Evolutionary conservation across 495 filamentous ascomycete species (phyloP).

Genomic region (Podospora appendiculata): DNA sequence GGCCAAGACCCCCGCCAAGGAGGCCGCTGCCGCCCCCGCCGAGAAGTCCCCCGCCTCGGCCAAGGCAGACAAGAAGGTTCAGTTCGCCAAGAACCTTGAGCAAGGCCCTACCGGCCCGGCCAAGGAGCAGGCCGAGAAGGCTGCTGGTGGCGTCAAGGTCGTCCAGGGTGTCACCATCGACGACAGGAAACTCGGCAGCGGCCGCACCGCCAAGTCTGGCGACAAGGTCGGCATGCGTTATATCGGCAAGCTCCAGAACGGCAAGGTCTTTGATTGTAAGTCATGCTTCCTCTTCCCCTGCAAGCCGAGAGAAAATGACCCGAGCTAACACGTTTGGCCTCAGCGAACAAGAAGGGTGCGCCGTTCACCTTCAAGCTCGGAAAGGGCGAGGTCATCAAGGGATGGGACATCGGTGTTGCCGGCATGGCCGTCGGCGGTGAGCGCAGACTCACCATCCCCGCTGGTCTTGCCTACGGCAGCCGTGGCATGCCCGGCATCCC

Average conservation of each 20-base stretch:
- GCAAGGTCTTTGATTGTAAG: conserved; percentile 90
- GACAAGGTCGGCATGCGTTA: conserved; percentile 88
- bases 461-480: conserved; percentile 79
- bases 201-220: conserved; percentile 74
- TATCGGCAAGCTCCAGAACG: conserved; percentile 88
- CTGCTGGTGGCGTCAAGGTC: conserved; percentile 59
- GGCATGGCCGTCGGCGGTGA: conserved; percentile 93
- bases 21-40: conserved; percentile 1
- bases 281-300: conserved; percentile 10
- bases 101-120: conserved; percentile 77
- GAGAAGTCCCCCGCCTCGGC: conserved; percentile 35
- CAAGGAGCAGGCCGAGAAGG: conserved; percentile 29
- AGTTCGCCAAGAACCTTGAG: conserved; percentile 97
- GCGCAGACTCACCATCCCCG: conserved; percentile 81
- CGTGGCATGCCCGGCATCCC: conserved; percentile 74
- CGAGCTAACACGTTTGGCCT: conserved; percentile 21
- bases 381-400: conserved; percentile 92
- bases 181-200: conserved; percentile 85
- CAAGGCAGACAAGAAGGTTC: conserved; percentile 88
- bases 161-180: conserved; percentile 86
- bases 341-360: conserved; percentile 95
- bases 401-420: conserved; percentile 89
- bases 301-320: conserved; percentile 2
- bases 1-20: conserved; percentile 26
- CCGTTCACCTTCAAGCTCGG: conserved; percentile 94